Evolutionary conservation across 108 stramenopile genomes (phyloP), one percentile per base, ranked within the genome.

Genomic region (Discostella pseudostelligera): DNA sequence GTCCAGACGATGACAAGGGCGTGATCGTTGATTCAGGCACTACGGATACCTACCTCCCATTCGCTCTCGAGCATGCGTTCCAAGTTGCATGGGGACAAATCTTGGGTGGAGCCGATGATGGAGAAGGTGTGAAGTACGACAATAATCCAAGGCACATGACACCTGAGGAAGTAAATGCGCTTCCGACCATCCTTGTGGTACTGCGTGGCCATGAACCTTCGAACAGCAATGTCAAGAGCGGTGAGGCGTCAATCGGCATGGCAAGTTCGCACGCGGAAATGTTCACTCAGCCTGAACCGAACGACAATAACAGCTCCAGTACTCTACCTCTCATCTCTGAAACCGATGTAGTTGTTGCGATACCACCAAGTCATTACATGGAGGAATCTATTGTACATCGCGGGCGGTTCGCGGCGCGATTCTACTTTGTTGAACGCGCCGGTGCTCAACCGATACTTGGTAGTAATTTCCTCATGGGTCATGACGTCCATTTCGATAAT

Each of bases 381-480:
- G 87, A 94, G 62, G 73, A 69, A 82, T 63, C 59, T 39, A 7
- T 61, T 73, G 19, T 35, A 49, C n/a, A 66, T 59, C 48, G 48
- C 1, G 65, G 60, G 19, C 63, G 28, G 56, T 93, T 81, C 66
- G 61, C 61, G 1, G 57, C 79, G 8, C 76, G 94, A 4, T 66
- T 98, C 14, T 96, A 93, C 74, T 71, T 82, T 47, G 80, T 79
- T 10, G 96, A 97, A 56, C 67, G 61, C 4, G 47, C 54, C 46
- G 94, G 94, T 3, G 61, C 39, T 1, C 63, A 47, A 22, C 56
- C 68, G 21, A 84, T 87, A 8, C 67, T 87, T 26, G 97, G 97
- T n/a, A 90, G 93, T 29, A 97, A 96, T 65, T 83, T 92, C 51
- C 90, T 97, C 79, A 81, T 82, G 80, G 92, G 89, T 42, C 94